phyloP scores from a whole-genome alignment of 176 grass and related monocot species.

The Juncus inflexus region DNA sequence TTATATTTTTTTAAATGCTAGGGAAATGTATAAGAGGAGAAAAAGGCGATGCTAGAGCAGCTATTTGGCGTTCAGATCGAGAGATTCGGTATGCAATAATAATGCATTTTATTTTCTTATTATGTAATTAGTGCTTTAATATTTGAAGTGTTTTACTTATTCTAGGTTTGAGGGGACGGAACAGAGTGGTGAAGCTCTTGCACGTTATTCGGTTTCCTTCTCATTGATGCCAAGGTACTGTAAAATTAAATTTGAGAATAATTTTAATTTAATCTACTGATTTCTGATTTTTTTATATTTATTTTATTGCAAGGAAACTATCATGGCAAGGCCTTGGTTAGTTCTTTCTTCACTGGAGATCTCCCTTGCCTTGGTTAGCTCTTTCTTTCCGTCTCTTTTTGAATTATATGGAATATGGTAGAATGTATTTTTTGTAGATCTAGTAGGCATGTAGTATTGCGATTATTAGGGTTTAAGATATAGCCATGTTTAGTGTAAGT shows the following conservation, averaged over 20 bases:
- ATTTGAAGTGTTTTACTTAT: slow-evolving; percentile 21
- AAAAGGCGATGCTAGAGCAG: slow-evolving; percentile 83
- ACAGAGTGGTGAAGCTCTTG: slow-evolving; percentile 64
- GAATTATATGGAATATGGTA: too few species aligned
- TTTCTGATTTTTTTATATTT: slow-evolving; percentile 3
- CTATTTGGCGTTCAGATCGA: slow-evolving; percentile 88
- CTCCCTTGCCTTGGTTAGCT: too few species aligned
- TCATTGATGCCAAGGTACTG: slow-evolving; percentile 67
- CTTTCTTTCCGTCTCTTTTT: too few species aligned
- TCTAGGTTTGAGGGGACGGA: slow-evolving; percentile 69
- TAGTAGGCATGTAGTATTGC: too few species aligned
- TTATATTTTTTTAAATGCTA: slow-evolving; percentile 45
- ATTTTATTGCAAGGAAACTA: slow-evolving; percentile 60
- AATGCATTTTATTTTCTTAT: neutral
- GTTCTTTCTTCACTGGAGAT: too few species aligned
- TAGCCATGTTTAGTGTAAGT: too few species aligned
- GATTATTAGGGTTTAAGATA: too few species aligned
- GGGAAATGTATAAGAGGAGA: slow-evolving; percentile 98
- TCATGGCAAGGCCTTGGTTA: slow-evolving; percentile 46
- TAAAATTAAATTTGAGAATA: neutral
- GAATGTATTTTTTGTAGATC: too few species aligned
- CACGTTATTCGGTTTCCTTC: slow-evolving; percentile 48
- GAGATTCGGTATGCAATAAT: slow-evolving; percentile 79
- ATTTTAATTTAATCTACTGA: slow-evolving; percentile 8
- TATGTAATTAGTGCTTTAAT: neutral